Conservation (phyloP, 352 stramenopile genomes). For the Phytophthora vignae region DNA sequence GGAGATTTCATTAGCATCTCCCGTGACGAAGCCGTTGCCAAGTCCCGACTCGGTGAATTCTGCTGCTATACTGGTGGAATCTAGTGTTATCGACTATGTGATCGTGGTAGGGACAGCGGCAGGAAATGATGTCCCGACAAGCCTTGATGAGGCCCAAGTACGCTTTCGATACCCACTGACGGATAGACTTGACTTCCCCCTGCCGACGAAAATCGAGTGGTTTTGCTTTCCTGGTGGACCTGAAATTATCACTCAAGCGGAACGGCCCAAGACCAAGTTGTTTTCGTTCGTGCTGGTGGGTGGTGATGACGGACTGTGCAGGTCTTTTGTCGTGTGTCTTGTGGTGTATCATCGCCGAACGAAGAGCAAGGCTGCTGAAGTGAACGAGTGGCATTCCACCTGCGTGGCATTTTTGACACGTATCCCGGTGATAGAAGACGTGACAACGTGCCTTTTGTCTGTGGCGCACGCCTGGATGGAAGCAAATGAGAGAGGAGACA, state of each 20-base stretch:
- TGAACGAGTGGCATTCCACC: constrained; percentile 63
- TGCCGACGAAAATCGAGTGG: constrained; percentile 91
- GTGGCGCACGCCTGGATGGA: constrained; percentile 65
- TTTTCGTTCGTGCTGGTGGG: constrained; percentile 88
- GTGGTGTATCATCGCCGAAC: constrained; percentile 67
- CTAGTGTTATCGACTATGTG: constrained; percentile 81
- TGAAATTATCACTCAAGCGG: constrained; percentile 58
- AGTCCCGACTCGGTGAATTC: constrained; percentile 6
- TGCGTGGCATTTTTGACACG: constrained; percentile 82
- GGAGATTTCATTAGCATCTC: not conserved
- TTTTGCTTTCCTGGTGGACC: constrained; percentile 85
- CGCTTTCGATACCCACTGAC: constrained; percentile 66
- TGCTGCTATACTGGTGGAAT: constrained; percentile 50
- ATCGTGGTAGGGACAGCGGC: constrained; percentile 62
- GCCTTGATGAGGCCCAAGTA: constrained; percentile 59
- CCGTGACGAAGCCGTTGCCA: constrained; percentile 37
- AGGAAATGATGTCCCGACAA: constrained; percentile 2
- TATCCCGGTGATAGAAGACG: constrained; percentile 65
- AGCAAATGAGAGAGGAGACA: constrained; percentile 12
- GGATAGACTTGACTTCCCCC: constrained; percentile 66
- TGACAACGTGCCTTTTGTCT: constrained; percentile 61
- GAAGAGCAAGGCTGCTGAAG: constrained; percentile 15
- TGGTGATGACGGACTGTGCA: constrained; percentile 71
- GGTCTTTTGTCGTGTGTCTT: constrained; percentile 77
- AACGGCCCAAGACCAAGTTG: constrained; percentile 57